phyloP scores from a whole-genome alignment of 371 early-diverging fungal genomes.

The Smittium mucronatum region DNA sequence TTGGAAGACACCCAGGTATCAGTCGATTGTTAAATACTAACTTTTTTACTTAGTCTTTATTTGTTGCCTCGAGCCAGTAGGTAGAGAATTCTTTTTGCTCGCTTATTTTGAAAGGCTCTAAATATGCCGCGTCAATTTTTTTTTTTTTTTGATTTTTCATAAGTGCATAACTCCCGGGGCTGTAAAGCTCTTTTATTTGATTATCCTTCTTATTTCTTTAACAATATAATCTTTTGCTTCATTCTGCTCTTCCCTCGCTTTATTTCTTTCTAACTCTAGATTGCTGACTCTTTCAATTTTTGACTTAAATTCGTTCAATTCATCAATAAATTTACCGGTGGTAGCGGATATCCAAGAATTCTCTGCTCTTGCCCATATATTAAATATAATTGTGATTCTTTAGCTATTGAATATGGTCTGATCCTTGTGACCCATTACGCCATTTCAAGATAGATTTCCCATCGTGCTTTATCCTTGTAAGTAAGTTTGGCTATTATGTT shows the following conservation, averaged over 20 bases:
- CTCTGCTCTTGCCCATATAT: conserved; percentile 1
- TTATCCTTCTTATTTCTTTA: not conserved
- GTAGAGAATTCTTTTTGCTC: not conserved
- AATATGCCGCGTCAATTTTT: not conserved
- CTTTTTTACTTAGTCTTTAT: not conserved
- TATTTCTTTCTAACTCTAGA: not conserved
- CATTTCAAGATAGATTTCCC: conserved; percentile 13
- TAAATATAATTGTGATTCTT: not conserved
- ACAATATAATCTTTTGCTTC: not conserved
- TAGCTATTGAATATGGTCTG: not conserved
- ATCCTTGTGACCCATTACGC: conserved; percentile 3
- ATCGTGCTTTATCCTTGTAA: not conserved
- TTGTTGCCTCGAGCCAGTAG: not conserved
- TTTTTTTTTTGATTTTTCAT: not conserved
- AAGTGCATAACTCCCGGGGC: not conserved
- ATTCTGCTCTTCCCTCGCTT: not conserved
- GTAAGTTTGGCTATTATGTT: conserved; percentile 2
- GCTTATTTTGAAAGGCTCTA: not conserved
- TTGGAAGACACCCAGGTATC: not conserved
- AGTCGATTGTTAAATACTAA: not conserved
- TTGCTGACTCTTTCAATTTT: not conserved
- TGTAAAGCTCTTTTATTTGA: not conserved
- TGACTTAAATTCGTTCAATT: not conserved
- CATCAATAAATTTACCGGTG: not conserved
- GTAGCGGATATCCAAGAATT: not conserved